phyloP scores from a whole-genome alignment of 495 filamentous ascomycete genomes.

The Penicillium ochrochloron region DNA sequence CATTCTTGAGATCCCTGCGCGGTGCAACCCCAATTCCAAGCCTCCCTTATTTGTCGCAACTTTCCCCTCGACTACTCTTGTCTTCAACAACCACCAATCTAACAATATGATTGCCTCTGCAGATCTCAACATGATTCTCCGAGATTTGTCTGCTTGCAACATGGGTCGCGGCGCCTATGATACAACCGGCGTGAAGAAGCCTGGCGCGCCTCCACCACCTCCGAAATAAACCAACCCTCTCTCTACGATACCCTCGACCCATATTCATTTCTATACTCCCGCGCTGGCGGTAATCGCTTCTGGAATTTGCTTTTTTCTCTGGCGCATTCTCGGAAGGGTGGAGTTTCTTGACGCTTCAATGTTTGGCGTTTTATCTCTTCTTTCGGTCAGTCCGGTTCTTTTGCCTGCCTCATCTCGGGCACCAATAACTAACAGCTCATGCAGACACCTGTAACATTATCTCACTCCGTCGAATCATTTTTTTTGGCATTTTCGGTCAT shows the following conservation, averaged over 20 bases:
- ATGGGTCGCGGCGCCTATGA: conserved; percentile 66
- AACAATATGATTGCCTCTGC: conserved; percentile 42
- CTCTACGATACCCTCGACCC: conserved; percentile 21
- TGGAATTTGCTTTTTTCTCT: conserved; percentile 22
- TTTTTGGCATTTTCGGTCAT: conserved; percentile 24
- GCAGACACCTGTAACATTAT: conserved; percentile 49
- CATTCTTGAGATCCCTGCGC: conserved; percentile 25
- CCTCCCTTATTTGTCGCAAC: conserved; percentile 1
- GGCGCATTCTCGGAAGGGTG: conserved; percentile 7
- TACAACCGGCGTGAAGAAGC: conserved; percentile 63
- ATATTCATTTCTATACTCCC: conserved; percentile 24
- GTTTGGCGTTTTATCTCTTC: conserved; percentile 32
- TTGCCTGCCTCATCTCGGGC: conserved; percentile 23
- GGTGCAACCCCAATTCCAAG: conserved; percentile 13
- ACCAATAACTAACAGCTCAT: conserved; percentile 30
- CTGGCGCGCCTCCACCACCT: conserved; percentile 54
- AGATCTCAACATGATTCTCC: conserved; percentile 56
- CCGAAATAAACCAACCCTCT: conserved; percentile 37
- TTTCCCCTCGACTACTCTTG: not conserved
- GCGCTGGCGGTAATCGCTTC: conserved; percentile 28
- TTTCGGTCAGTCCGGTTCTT: conserved; percentile 37
- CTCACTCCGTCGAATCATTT: conserved; percentile 25
- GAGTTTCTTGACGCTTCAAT: conserved; percentile 30
- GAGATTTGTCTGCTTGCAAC: conserved; percentile 53
- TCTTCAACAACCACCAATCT: conserved; percentile 22